Conservation (phyloP, 139 green algal species). For the Chlamydomonas sphaeroides region DNA sequence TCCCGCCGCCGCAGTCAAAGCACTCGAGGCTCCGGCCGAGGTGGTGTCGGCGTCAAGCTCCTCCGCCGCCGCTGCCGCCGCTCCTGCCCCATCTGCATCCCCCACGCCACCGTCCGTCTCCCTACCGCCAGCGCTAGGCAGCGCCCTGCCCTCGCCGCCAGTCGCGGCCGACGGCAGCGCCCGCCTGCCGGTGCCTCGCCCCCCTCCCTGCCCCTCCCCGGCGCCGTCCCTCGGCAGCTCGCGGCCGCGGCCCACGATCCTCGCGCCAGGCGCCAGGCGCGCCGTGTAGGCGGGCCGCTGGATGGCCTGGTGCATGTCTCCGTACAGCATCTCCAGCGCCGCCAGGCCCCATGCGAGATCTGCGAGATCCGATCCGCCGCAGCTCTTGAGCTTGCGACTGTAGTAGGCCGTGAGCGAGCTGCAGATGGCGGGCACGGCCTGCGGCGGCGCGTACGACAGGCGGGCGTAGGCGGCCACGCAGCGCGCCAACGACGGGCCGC, state of each 20-base stretch:
- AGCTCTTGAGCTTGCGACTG: background rate
- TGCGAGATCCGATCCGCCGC: background rate
- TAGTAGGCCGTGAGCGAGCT: background rate
- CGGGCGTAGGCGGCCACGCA: background rate
- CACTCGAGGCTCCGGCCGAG: too few species aligned
- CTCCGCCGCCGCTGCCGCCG: too few species aligned
- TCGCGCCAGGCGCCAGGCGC: background rate
- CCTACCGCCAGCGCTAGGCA: too few species aligned
- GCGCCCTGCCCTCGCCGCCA: too few species aligned
- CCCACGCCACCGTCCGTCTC: too few species aligned
- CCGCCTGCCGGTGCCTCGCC: too few species aligned
- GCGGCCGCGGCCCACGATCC: background rate
- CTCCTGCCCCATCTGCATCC: too few species aligned
- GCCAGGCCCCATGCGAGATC: conserved; percentile 30
- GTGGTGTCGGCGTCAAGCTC: too few species aligned
- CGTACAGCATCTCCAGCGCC: conserved; percentile 20
- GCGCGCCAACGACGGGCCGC: conserved; percentile 22
- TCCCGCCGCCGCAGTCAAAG: too few species aligned
- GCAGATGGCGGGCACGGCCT: conserved; percentile 2
- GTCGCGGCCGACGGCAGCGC: too few species aligned
- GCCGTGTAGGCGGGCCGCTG: conserved; percentile 8
- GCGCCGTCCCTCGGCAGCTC: too few species aligned
- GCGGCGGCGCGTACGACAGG: conserved; percentile 8
- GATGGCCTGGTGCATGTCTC: conserved; percentile 33
- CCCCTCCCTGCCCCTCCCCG: too few species aligned